Evolutionary conservation across 768 basidiomycete genomes (phyloP).

Genomic region (Amanita thiersii): DNA sequence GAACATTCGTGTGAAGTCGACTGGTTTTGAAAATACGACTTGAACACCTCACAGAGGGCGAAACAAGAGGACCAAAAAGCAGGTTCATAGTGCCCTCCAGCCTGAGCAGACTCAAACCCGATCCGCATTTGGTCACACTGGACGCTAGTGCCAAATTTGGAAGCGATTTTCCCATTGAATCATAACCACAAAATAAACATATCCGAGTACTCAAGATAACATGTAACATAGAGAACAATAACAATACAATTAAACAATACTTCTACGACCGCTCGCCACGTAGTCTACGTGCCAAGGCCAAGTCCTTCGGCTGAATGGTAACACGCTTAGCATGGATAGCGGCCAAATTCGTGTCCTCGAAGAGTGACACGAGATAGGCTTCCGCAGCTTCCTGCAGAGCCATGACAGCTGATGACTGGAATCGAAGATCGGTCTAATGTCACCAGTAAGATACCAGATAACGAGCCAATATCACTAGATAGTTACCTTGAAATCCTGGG

Average conservation of each 20-base stretch:
- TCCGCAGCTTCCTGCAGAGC: constrained; percentile 61
- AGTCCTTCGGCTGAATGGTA: constrained; percentile 57
- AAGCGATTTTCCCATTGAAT: constrained; percentile 3
- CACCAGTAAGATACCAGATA: background rate
- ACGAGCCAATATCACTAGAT: background rate
- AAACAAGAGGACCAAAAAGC: background rate
- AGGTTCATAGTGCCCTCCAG: constrained; percentile 1
- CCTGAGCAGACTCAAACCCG: background rate
- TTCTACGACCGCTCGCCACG: constrained; percentile 25
- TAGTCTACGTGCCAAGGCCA: constrained; percentile 37
- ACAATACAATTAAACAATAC: constrained; percentile 3
- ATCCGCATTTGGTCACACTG: background rate
- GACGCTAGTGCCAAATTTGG: background rate
- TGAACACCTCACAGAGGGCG: background rate
- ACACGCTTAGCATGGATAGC: constrained; percentile 55
- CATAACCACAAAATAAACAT: background rate
- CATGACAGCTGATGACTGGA: constrained; percentile 65
- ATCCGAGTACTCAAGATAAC: constrained; percentile 4
- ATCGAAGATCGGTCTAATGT: constrained; percentile 60
- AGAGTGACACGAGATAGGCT: constrained; percentile 68
- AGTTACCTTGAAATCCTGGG: constrained; percentile 68
- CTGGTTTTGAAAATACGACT: background rate
- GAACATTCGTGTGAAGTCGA: background rate
- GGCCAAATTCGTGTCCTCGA: constrained; percentile 61
- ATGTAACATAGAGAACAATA: constrained; percentile 8